A percentile compares a stretch with the other conserved stretches of the same genome.
Conservation (phyloP, 2,329 filamentous ascomycete species). For the Pseudopithomyces maydicus region DNA sequence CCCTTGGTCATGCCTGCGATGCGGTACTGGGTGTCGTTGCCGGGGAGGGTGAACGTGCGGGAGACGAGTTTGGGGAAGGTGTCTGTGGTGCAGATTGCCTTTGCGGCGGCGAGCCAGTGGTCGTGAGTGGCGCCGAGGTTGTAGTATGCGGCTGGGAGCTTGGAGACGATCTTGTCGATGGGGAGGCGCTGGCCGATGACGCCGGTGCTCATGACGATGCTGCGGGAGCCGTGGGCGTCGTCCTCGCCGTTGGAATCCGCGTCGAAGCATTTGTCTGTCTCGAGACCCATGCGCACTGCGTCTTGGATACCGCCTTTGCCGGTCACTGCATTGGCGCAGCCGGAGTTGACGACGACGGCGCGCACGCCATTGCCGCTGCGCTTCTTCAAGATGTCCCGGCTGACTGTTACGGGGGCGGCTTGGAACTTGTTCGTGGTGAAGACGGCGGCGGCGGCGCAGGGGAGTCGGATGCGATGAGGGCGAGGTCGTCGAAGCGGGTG, state of each 20-base stretch:
- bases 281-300: constrained; percentile 79
- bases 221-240: constrained; percentile 60
- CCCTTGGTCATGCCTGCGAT: constrained; percentile 97
- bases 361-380: constrained; percentile 72
- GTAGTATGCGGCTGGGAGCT: constrained; percentile 76
- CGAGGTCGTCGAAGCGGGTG: constrained; percentile 88
- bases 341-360: constrained; percentile 90
- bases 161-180: constrained; percentile 84
- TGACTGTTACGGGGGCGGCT: constrained; percentile 90
- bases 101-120: constrained; percentile 84
- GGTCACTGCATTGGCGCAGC: constrained; percentile 96
- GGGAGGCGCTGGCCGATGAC: constrained; percentile 95
- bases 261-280: constrained; percentile 70
- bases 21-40: constrained; percentile 76
- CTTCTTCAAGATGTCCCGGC: constrained; percentile 70
- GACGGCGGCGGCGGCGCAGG: constrained; percentile 89
- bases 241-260: constrained; percentile 38
- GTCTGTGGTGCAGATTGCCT: constrained; percentile 96
- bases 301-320: constrained; percentile 88
- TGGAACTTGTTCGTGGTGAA: constrained; percentile 99
- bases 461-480: constrained; percentile 82
- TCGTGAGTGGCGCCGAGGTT: constrained; percentile 76
- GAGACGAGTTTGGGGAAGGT: constrained; percentile 97
- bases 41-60: constrained; percentile 80
- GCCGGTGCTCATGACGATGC: constrained; percentile 98